Evolutionary conservation across 192 early-diverging fungal genomes (phyloP), one percentile per base, ranked within the genome.

Genomic region (Coemansia sp.): DNA sequence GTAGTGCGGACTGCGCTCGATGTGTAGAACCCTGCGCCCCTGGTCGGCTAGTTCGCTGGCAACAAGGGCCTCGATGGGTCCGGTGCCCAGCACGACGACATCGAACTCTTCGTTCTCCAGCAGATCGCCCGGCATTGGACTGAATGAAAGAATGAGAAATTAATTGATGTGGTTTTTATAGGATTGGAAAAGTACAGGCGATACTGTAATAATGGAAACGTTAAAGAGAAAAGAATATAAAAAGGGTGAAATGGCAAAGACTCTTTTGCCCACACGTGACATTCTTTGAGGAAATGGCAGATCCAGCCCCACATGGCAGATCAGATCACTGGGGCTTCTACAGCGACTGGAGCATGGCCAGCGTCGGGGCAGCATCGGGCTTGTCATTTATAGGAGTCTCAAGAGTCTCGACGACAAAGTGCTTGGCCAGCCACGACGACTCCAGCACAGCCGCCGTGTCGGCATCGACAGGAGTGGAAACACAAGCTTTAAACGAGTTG

Each of bases 21-120:
- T 74, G 69, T 95, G 94, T 8, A 94, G 84, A 7, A 97, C 93
- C 7, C 80, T 78, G 63, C 86, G 85, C 12, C 89, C 91, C 18
- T 72, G 81, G 6, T 88, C 85, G 10, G 93, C 85, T 18, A 94
- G 79, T 15, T 86, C 90, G 88, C 85, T 92, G 18, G 95, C 93
- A 7, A 94, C 63, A 16, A 97, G 90, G 26, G 93, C 85, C 65
- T 97, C 90, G 32, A 86, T 72, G 40, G 93, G 76, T 9, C 95
- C 95, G 8, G 95, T 97, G 23, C 95, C 95, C 15, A 97, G 80
- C n/a, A 97, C 80, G 45, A 95, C 87, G 56, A 83, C 85, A 49
- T 97, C 93, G 77, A 89, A 95, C 53, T 83, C 66, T 42, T 84
- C 85, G 19, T 85, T 71, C 23, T 85, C 80, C 11, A 83, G 71